Conservation (phyloP, 805 yeast genomes). For the Zygoascus flipseniorum region DNA sequence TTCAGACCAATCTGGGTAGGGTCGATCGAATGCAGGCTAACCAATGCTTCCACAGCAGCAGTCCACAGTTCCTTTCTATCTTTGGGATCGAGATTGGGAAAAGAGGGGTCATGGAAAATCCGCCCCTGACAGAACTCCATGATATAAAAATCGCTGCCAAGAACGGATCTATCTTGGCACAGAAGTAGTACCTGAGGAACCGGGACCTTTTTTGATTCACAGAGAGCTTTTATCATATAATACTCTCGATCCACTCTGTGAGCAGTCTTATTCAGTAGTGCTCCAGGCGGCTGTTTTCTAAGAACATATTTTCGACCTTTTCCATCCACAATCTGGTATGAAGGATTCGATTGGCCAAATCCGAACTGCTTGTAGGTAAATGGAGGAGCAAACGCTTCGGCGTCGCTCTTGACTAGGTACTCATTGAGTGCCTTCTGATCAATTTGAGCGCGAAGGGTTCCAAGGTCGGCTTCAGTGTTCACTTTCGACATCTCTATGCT, state of each 20-base stretch:
- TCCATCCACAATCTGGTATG: slow-evolving; percentile 41
- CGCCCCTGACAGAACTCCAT: slow-evolving; percentile 55
- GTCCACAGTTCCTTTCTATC: slow-evolving; percentile 34
- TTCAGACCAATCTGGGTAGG: slow-evolving; percentile 41
- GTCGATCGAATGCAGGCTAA: slow-evolving; percentile 43
- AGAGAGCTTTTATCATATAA: slow-evolving; percentile 37
- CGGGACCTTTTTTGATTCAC: slow-evolving; percentile 35
- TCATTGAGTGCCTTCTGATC: slow-evolving; percentile 21
- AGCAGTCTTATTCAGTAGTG: slow-evolving; percentile 46
- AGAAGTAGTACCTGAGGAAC: slow-evolving; percentile 45
- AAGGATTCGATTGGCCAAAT: slow-evolving; percentile 59
- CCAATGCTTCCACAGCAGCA: slow-evolving; percentile 40
- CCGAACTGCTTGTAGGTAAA: slow-evolving; percentile 42
- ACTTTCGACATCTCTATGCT: background rate
- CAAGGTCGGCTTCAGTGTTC: slow-evolving; percentile 26
- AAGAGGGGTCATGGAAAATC: slow-evolving; percentile 45
- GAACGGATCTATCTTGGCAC: slow-evolving; percentile 47
- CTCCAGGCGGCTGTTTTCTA: slow-evolving; percentile 47
- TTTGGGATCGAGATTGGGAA: slow-evolving; percentile 30
- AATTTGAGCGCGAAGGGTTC: slow-evolving; percentile 24
- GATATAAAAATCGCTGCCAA: slow-evolving; percentile 50
- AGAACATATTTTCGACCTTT: slow-evolving; percentile 37
- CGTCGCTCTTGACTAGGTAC: slow-evolving; percentile 20
- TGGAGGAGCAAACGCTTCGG: slow-evolving; percentile 24
- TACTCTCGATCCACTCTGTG: slow-evolving; percentile 59